Conservation (phyloP, 2,329 filamentous ascomycete species). For the Xylaria sp. region DNA sequence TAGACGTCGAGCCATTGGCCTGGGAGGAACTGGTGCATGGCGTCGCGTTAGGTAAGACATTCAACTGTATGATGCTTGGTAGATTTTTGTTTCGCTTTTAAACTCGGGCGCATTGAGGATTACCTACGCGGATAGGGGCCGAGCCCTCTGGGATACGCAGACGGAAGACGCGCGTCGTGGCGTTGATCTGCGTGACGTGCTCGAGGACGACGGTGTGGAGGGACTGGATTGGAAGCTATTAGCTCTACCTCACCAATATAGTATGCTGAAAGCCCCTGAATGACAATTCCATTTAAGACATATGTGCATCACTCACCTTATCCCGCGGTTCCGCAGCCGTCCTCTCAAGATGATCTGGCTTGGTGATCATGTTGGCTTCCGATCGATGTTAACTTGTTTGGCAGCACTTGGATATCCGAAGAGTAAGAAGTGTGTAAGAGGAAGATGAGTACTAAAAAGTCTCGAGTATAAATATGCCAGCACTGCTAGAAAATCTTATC, state of each 20-base stretch:
- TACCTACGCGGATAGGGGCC: constrained; percentile 43
- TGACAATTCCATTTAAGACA: neutral
- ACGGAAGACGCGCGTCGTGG: constrained; percentile 61
- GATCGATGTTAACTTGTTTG: neutral
- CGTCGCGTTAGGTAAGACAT: neutral
- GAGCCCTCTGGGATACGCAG: constrained; percentile 50
- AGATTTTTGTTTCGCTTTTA: too few relatives aligned
- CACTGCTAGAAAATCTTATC: neutral
- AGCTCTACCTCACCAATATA: too few relatives aligned
- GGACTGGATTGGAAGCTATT: constrained; percentile 30
- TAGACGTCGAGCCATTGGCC: constrained; percentile 88
- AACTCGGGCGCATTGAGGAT: neutral
- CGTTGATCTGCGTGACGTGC: constrained; percentile 59
- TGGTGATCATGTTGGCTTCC: constrained; percentile 24
- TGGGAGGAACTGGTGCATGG: constrained; percentile 56
- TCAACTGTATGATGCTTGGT: too few relatives aligned
- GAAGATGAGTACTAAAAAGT: too few relatives aligned
- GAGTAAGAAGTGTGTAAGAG: too few relatives aligned
- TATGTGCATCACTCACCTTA: constrained; percentile 35
- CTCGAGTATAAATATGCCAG: too few relatives aligned
- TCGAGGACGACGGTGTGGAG: constrained; percentile 59
- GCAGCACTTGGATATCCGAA: too few relatives aligned
- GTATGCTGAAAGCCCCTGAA: too few relatives aligned
- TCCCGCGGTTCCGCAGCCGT: constrained; percentile 71
- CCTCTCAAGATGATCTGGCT: constrained; percentile 58